Conservation (phyloP, 352 stramenopile species). For the Phytopythium helicoides region DNA sequence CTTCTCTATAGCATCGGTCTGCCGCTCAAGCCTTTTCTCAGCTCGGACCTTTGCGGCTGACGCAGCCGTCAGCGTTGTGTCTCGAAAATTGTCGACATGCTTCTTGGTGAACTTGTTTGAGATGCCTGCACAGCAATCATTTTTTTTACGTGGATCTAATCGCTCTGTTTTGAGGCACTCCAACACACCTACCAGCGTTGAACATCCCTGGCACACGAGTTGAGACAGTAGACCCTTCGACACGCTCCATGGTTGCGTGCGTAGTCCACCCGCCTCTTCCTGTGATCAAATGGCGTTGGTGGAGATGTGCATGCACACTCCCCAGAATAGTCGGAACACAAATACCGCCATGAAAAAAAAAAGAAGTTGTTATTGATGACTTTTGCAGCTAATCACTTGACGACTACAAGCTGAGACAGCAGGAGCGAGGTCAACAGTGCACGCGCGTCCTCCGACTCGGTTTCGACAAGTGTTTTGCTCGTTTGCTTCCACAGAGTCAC, state of each 20-base stretch:
- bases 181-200: constrained; percentile 22
- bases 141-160: background rate
- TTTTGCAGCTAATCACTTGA: constrained; percentile 7
- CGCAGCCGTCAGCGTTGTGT: constrained; percentile 69
- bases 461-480: constrained; percentile 78
- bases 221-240: constrained; percentile 13
- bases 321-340: background rate
- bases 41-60: constrained; percentile 64
- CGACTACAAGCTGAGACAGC: constrained; percentile 45
- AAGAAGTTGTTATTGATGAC: too few species aligned
- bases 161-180: background rate
- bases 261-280: background rate
- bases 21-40: constrained; percentile 59
- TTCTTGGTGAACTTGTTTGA: constrained; percentile 84
- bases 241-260: constrained; percentile 23
- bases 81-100: constrained; percentile 64
- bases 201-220: constrained; percentile 32
- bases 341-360: too few species aligned
- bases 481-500: constrained; percentile 77
- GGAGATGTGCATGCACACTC: background rate
- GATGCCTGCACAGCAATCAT: constrained; percentile 59
- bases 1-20: constrained; percentile 70
- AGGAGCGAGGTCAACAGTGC: constrained; percentile 56
- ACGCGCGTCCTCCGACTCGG: constrained; percentile 68
- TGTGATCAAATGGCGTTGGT: background rate